Base-by-base conservation (phyloP, 1,284 basidiomycete species). In the Entoloma clypeatum region DNA sequence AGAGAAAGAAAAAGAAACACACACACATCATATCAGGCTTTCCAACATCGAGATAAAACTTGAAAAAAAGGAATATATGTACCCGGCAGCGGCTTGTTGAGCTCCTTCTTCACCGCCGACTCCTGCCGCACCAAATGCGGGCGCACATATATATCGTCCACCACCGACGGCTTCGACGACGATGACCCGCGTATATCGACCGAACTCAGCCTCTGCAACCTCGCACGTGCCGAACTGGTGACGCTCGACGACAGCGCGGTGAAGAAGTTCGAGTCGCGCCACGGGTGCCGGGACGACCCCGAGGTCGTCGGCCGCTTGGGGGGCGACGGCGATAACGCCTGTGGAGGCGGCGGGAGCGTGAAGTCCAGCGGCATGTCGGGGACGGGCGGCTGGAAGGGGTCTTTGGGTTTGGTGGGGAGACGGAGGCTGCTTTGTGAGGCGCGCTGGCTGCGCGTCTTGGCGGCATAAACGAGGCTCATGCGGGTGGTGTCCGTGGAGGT, bases 361-460 rank as follows among this genome's bases (percentile, higher is more conserved):
- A 63, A 61, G 27, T 65, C 58, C 4, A 55, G 26, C 2, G 67
- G 68, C n/a, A 70, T 50, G 29, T 63, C 60, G 6, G 69, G 71
- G 2, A 72, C 60, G 7, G 68, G 69, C 18, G 69, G 68, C 9
- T 60, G 55, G 45, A 38, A 40, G 53, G 57, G 26, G 54, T 50
- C 45, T 51, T 55, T 17, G 45, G 48, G 18, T 45, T 42, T 50
- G 53, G 43, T 58, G 10, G 74, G 75, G 17, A 82, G 58, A 2
- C 81, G 72, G 19, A 84, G 60, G 50, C 75, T 80, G 24, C 74
- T 69, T 50, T 78, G 74, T 8, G 77, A 80, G 7, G 74, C 64
- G 13, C 79, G 72, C 40, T 68, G 59, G 54, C 77, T 80, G 25
- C 80, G 68, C 49, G 67, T 76, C 44, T 74, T 71, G 7, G 81